A percentile compares a stretch with the other conserved stretches of the same genome.
Evolutionary conservation across 768 basidiomycete genomes (phyloP).

Genomic region (Russula olivacea): DNA sequence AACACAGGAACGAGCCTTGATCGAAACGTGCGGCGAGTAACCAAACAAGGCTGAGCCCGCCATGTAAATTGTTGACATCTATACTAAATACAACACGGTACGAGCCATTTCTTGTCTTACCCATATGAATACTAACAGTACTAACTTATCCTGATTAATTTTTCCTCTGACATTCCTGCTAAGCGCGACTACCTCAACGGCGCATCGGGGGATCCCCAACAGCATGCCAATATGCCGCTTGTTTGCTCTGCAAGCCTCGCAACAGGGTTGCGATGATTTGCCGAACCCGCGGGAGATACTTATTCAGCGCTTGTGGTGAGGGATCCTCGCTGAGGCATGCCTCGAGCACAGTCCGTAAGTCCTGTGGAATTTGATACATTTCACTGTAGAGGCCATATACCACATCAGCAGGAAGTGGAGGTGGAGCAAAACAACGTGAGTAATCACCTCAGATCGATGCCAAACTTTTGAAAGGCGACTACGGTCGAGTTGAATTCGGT

Average conservation of each 20-base stretch:
- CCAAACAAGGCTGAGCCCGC: not conserved
- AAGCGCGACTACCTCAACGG: not conserved
- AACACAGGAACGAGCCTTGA: not conserved
- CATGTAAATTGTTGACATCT: not conserved
- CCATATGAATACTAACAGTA: not conserved
- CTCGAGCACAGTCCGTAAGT: conserved; percentile 38
- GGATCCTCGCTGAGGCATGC: conserved; percentile 41
- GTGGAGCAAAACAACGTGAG: conserved; percentile 10
- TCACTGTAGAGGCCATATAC: conserved; percentile 31
- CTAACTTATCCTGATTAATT: conserved; percentile 4
- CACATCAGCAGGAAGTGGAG: conserved; percentile 9
- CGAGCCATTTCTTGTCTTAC: not conserved
- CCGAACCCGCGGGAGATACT: conserved; percentile 38
- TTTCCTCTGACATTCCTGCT: not conserved
- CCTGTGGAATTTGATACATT: conserved; percentile 35
- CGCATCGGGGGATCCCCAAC: conserved; percentile 12
- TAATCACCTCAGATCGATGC: conserved; percentile 72
- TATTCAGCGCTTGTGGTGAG: conserved; percentile 32
- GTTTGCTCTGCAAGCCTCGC: conserved; percentile 39
- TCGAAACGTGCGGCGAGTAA: not conserved
- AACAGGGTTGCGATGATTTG: conserved; percentile 36
- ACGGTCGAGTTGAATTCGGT: conserved; percentile 83
- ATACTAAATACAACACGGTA: conserved; percentile 3
- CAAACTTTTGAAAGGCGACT: conserved; percentile 63
- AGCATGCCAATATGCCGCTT: conserved; percentile 36